These are phyloP conservation scores for Phycomyces nitens DNA, from an alignment of 192 early-diverging fungal species.

Conservation along the genomic window DNA sequence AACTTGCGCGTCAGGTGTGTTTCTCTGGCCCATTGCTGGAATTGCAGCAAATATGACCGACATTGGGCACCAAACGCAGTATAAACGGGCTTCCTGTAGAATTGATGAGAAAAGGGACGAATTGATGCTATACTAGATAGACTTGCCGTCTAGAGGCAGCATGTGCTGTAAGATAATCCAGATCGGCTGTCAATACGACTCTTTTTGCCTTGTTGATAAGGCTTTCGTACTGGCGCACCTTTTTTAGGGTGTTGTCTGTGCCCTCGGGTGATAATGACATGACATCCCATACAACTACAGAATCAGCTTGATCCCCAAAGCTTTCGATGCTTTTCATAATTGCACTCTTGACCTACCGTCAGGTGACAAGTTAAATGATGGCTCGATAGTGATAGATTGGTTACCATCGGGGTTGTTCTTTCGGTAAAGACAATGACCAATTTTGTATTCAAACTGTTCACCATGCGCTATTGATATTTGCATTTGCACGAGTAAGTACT, in stretches of 20 bases:
- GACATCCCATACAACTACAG: conserved; percentile 19
- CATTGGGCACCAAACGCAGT: conserved; percentile 26
- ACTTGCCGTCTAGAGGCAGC: conserved; percentile 22
- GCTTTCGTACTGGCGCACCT: conserved; percentile 18
- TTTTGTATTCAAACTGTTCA: conserved; percentile 14
- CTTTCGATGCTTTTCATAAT: conserved; percentile 9
- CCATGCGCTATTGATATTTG: conserved; percentile 24
- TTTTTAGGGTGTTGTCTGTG: conserved; percentile 2
- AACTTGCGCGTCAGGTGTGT: conserved; percentile 27
- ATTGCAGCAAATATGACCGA: conserved; percentile 23
- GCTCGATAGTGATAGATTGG: neutral
- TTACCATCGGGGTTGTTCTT: conserved; percentile 25
- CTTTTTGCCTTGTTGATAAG: conserved; percentile 11
- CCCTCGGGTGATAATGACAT: conserved; percentile 4
- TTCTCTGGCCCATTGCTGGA: conserved; percentile 24
- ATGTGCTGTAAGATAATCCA: conserved; percentile 28
- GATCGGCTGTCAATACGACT: conserved; percentile 27
- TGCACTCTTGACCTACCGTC: conserved; percentile 9
- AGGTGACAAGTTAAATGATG: neutral
- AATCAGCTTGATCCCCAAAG: neutral
- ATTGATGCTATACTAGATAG: neutral
- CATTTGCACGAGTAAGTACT: no score
- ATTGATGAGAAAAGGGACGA: neutral
- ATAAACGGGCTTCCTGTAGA: conserved; percentile 32
- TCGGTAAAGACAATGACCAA: conserved; percentile 31